Conservation (phyloP, 176 grass and related monocot species). For the Tillandsia leiboldiana region DNA sequence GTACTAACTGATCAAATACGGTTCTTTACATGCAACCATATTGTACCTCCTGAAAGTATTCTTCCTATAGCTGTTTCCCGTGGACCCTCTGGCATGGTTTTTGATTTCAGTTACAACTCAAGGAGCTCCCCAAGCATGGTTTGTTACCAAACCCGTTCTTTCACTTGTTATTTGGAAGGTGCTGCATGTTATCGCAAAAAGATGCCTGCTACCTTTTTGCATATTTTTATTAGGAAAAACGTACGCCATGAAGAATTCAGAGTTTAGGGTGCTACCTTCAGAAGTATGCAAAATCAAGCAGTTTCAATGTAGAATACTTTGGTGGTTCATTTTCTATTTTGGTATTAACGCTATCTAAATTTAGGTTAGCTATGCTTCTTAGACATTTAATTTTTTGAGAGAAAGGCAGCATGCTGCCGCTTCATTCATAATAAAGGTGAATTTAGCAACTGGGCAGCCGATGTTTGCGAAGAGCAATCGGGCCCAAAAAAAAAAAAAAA, state of each 20-base stretch:
- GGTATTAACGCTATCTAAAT: background rate
- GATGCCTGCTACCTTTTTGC: background rate
- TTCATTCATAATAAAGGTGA: too few species aligned
- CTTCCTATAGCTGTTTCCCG: constrained; percentile 73
- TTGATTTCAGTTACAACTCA: constrained; percentile 94
- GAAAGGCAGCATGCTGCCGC: too few species aligned
- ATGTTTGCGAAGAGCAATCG: too few species aligned
- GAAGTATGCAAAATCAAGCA: too few species aligned
- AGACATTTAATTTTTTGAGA: too few species aligned
- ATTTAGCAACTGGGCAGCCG: too few species aligned
- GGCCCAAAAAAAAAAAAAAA: too few species aligned
- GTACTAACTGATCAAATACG: constrained; percentile 37
- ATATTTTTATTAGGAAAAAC: background rate
- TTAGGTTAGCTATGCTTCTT: too few species aligned
- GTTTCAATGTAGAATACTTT: too few species aligned
- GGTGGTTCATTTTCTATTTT: background rate
- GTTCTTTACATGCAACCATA: constrained; percentile 88
- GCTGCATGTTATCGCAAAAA: background rate
- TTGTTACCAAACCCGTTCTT: constrained; percentile 3
- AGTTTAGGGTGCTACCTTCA: background rate
- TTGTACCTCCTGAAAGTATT: constrained; percentile 84
- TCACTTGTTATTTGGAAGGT: background rate
- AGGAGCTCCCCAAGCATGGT: constrained; percentile 76
- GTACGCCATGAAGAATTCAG: background rate
- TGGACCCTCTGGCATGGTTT: constrained; percentile 80